phyloP scores from a whole-genome alignment of 225 moss, liverwort and hornwort species.

The Climacium dendroides region DNA sequence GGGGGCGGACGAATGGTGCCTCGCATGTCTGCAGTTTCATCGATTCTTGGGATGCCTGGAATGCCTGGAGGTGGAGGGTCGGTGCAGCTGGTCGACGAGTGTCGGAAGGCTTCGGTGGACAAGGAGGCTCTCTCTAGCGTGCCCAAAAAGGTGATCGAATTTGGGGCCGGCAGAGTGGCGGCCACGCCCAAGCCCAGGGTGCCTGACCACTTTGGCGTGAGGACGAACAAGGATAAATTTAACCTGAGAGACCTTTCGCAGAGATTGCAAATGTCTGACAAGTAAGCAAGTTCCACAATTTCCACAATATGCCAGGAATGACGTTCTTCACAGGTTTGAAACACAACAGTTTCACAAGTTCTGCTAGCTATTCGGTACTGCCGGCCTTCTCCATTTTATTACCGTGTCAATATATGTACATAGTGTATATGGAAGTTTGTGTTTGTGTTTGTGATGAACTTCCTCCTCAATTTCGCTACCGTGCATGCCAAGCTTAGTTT shows the following conservation, averaged over 20 bases:
- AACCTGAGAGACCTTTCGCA: not conserved
- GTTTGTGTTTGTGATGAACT: not conserved
- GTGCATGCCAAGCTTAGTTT: not conserved
- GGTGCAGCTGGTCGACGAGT: not conserved
- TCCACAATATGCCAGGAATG: not conserved
- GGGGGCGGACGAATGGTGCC: constrained; percentile 13
- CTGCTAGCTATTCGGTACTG: not conserved
- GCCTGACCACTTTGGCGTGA: not conserved
- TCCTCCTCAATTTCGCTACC: not conserved
- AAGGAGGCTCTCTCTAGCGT: constrained; percentile 14
- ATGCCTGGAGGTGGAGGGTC: not conserved
- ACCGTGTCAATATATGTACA: not conserved
- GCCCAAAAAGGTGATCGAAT: constrained; percentile 13
- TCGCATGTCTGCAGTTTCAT: not conserved
- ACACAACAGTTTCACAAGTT: not conserved
- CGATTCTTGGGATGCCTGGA: not conserved
- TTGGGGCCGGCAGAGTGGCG: constrained; percentile 29
- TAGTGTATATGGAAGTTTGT: not conserved
- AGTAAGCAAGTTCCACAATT: not conserved
- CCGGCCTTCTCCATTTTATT: not conserved
- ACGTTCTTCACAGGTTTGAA: not conserved
- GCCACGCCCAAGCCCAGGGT: constrained; percentile 5
- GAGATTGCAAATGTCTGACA: not conserved
- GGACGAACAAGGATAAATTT: not conserved
- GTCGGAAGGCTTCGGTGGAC: constrained; percentile 9